Base-by-base conservation (phyloP, 2,329 filamentous ascomycete species). In the Fusarium tuaranense region DNA sequence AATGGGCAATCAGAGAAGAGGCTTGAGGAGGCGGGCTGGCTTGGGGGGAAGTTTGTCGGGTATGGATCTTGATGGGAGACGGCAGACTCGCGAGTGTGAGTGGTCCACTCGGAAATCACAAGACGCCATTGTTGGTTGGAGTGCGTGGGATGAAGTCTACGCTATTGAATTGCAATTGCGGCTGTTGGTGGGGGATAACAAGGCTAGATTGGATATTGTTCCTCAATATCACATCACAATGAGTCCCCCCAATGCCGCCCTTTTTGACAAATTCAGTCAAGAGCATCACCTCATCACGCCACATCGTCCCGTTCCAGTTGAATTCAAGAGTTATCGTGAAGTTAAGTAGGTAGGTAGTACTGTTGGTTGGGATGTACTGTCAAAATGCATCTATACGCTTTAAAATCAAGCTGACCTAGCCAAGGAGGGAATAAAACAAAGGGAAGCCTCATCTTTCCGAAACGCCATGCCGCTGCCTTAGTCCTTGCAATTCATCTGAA, bases 401-500 rank as follows among this genome's bases (percentile, higher is more conserved):
- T 22, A 34, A 48, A 51, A 22, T 12, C 61, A 39, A 22, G 32
- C 30, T 12, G 32, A 18, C 46, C 46, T 30, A 10, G 39, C 39
- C 34, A 55, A 63, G 22, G 36, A 57, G n/a, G 25, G 61, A 34
- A 41, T 55, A 38, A 57, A 57, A 34, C 16, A 25, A 53, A 53
- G 18, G 27, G 22, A n/a, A 39, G 8, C 18, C 22, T 41, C 16
- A 18, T 55, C 25, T 13, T 34, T 44, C 62, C 62, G 25, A 27
- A 64, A 75, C 72, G 72, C 72, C 72, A 20, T 44, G 69, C 66
- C 60, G 53, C 39, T 67, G 25, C 36, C 46, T n/a, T n/a, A 60
- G 53, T 25, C 10, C n/a, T 22, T 22, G 60, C 6, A 27, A 44
- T 20, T 41, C 46, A 57, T 64, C 36, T 34, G 25, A 53, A 53